A percentile compares a stretch with the other conserved stretches of the same genome.
These are phyloP conservation scores for Eimeria necatrix DNA, from an alignment of 169 alveolate species.

Conservation along the genomic window DNA sequence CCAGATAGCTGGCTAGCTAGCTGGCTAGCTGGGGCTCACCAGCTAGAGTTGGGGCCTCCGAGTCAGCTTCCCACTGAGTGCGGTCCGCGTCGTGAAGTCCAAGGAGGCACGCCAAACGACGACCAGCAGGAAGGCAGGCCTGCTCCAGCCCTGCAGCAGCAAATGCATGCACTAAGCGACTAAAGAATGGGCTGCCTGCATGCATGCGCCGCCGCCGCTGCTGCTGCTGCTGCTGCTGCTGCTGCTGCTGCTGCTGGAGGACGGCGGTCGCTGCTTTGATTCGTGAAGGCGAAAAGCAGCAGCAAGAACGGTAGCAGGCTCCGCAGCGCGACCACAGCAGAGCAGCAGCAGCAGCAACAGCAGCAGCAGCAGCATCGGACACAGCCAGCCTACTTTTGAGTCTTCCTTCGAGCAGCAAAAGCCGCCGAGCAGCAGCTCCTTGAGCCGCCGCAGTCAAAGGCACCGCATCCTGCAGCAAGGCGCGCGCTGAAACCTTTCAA, in stretches of 20 bases:
- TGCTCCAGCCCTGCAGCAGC: constrained; percentile 18
- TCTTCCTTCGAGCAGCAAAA: constrained; percentile 4
- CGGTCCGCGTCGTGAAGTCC: too few species aligned
- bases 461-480: constrained; percentile 15
- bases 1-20: neutral
- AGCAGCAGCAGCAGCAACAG: constrained; percentile 21
- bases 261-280: too few species aligned
- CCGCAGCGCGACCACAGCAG: neutral
- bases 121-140: neutral
- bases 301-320: too few species aligned
- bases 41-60: constrained; percentile 30
- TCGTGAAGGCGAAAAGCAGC: neutral
- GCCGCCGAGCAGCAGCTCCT: constrained; percentile 10
- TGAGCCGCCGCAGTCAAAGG: neutral
- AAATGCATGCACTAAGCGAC: neutral
- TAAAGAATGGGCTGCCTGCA: neutral
- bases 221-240: neutral
- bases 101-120: too few species aligned
- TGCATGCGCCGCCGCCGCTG: neutral
- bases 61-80: constrained; percentile 48
- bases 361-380: constrained; percentile 2
- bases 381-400: neutral
- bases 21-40: constrained; percentile 19
- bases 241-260: neutral
- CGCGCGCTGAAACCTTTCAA: neutral